These are phyloP conservation scores for Cymbidium sinense DNA, from an alignment of 106 monocot genomes.

Conservation along the genomic window DNA sequence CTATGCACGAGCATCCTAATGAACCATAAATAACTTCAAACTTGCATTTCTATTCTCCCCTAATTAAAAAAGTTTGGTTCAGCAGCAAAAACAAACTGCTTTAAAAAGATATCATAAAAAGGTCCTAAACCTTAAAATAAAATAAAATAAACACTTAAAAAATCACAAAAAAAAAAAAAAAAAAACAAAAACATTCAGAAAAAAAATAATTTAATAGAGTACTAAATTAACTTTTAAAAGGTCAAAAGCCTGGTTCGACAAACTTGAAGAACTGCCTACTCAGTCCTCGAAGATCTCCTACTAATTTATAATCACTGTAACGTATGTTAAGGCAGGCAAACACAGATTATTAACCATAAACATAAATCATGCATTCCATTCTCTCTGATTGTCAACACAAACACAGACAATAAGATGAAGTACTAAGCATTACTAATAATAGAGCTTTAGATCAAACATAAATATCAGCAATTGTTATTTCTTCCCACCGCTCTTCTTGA, in stretches of 20 bases:
- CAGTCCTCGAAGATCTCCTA: too few species aligned
- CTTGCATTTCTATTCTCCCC: too few species aligned
- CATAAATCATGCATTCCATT: not conserved
- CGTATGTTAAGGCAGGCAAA: not conserved
- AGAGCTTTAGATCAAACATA: not conserved
- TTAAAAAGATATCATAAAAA: too few species aligned
- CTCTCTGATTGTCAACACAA: not conserved
- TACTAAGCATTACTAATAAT: not conserved
- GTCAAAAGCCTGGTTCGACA: too few species aligned
- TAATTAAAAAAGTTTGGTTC: too few species aligned
- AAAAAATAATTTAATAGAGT: not conserved
- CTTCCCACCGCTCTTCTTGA: slow-evolving; percentile 59
- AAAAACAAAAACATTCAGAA: not conserved
- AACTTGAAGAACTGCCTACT: not conserved
- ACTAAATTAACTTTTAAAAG: not conserved
- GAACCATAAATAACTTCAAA: too few species aligned
- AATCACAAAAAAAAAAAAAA: not conserved
- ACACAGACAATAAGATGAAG: not conserved
- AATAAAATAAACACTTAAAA: not conserved
- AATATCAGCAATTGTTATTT: slow-evolving; percentile 17
- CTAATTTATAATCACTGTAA: too few species aligned
- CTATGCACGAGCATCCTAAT: too few species aligned
- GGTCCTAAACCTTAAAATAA: not conserved
- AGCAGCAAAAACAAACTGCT: too few species aligned
- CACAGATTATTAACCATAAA: not conserved